Percentiles rank a stretch among this genome's conserved stretches.
Conservation (phyloP, 1,139 yeast genomes). For the Candida gigantensis region DNA sequence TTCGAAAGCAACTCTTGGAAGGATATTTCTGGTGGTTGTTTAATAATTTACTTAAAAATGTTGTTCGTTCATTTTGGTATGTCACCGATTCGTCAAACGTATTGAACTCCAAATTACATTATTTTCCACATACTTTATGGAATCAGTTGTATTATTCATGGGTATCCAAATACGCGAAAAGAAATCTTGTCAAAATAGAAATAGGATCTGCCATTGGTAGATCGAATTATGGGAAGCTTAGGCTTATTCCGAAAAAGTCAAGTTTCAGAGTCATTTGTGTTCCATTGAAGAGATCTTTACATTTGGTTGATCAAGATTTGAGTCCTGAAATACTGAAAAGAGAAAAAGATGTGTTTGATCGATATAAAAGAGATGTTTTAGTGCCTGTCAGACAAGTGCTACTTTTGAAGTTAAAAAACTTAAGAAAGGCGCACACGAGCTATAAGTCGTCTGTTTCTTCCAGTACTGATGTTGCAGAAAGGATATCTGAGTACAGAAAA, state of each 20-base stretch:
- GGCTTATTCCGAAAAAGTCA: conserved; percentile 56
- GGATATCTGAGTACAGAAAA: conserved; percentile 18
- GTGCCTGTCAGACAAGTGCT: conserved; percentile 25
- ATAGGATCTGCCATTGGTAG: conserved; percentile 13
- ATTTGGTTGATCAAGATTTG: conserved; percentile 8
- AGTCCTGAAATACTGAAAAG: conserved; percentile 8
- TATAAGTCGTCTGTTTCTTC: conserved; percentile 22
- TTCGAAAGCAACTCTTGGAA: conserved; percentile 33
- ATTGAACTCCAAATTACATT: conserved; percentile 26
- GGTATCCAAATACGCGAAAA: conserved; percentile 38
- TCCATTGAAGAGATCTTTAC: conserved; percentile 39
- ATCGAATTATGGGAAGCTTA: conserved; percentile 35
- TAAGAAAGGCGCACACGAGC: conserved; percentile 15
- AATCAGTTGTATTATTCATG: conserved; percentile 38
- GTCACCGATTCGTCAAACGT: conserved; percentile 58
- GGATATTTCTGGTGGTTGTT: conserved; percentile 63
- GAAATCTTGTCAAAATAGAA: conserved; percentile 23
- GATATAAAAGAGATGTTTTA: conserved; percentile 20
- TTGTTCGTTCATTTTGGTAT: conserved; percentile 63
- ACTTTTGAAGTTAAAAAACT: conserved; percentile 15
- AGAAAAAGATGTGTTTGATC: conserved; percentile 19
- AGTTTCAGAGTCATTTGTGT: conserved; percentile 63
- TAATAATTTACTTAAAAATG: conserved; percentile 41
- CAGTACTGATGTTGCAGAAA: conserved; percentile 26
- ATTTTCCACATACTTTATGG: conserved; percentile 69